phyloP scores from a whole-genome alignment of 495 filamentous ascomycete species.

The Beverwykella pulmonaria region DNA sequence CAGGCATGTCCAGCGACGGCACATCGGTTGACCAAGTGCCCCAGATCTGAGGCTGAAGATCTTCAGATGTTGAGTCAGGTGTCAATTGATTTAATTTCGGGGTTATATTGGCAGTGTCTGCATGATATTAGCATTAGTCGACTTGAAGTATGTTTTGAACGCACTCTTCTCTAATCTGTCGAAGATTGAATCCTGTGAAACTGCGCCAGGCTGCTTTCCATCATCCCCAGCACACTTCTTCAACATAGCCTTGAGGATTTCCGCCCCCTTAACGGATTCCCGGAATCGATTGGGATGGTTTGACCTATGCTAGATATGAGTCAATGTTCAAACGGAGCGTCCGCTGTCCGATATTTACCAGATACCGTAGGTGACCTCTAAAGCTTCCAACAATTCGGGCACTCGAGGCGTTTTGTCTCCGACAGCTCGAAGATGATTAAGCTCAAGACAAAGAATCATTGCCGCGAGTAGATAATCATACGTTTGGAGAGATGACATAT shows the following conservation, averaged over 20 bases:
- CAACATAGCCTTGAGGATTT: slow-evolving; percentile 32
- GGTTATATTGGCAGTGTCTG: background rate
- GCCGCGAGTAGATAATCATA: slow-evolving; percentile 57
- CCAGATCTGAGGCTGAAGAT: slow-evolving; percentile 18
- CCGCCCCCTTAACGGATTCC: slow-evolving; percentile 27
- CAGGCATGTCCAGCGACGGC: slow-evolving; percentile 24
- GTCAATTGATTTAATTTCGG: slow-evolving; percentile 4
- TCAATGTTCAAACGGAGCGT: background rate
- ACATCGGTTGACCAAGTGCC: slow-evolving; percentile 6
- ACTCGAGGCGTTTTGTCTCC: slow-evolving; percentile 3
- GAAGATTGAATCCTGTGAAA: background rate
- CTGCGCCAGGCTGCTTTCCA: background rate
- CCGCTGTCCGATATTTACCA: background rate
- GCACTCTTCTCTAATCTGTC: background rate
- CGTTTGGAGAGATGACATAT: slow-evolving; percentile 50
- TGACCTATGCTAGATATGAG: background rate
- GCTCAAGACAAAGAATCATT: slow-evolving; percentile 57
- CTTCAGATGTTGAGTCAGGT: background rate
- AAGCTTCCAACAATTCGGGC: slow-evolving; percentile 15
- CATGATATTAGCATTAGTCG: background rate
- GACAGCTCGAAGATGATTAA: slow-evolving; percentile 36
- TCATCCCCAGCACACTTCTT: slow-evolving; percentile 22
- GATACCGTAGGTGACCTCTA: slow-evolving; percentile 31
- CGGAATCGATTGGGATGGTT: slow-evolving; percentile 24
- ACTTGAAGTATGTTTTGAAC: background rate